Base-by-base conservation (phyloP, 2,329 filamentous ascomycete genomes). In the Colletotrichum neosansevieriae region DNA sequence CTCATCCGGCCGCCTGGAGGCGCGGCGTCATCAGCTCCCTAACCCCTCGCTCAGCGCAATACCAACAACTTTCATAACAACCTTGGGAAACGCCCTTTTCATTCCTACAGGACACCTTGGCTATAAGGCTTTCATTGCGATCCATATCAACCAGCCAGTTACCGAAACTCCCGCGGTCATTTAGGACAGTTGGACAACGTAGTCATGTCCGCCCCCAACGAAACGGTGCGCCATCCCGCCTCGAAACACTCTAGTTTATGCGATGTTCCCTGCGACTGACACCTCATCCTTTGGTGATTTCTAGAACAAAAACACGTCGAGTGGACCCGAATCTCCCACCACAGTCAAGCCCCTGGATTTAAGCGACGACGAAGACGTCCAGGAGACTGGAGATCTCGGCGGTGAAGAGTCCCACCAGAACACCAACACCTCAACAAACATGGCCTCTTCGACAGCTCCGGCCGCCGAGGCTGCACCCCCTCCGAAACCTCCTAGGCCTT, bases 401-500 rank as follows among this genome's bases (percentile, higher is more conserved):
- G 82, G 82, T 67, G 85, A 86, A 56, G 74, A 74, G 54, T 53
- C 74, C 73, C 72, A 29, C 40, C 71, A 69, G 45, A 70, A 67
- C 58, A 56, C 75, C 73, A 63, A 75, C 72, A 69, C 74, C 53
- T 70, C 75, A 44, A 68, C 77, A 40, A 70, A 74, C 50, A 71
- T 80, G 54, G 74, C 81, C 29, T 75, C 81, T 47, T 75, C 81
- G 36, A 76, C 79, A 12, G 36, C 36, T 38, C 72, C 81, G 15
- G 72, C 72, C 5, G 72, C 77, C 36, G 78, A 79, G 21, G 79
- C 83, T 54, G 75, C 29, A 29, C 29, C 74, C 19, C 80, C 91
- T 24, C 94, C 94, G 45, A 97, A 98, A 82, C 94, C 94, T 36
- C 94, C 94, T 38, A 89, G 94, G 67, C 95, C 95, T 53, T 76